Conservation (phyloP, 768 basidiomycete species). For the Tylopilus intermedius region DNA sequence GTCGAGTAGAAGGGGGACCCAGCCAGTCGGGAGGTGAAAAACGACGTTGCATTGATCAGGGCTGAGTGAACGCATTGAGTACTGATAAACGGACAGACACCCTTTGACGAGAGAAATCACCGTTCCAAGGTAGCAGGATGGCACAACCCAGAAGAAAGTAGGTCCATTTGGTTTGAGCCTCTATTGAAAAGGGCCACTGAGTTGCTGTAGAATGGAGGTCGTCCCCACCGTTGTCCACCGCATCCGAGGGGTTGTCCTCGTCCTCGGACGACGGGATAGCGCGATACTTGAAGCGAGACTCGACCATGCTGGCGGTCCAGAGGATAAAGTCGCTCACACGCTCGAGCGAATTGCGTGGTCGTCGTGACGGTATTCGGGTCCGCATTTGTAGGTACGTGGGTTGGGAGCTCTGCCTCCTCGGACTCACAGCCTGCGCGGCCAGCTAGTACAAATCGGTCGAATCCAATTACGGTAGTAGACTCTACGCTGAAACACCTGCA, state of each 20-base stretch:
- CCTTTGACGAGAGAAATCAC: constrained; percentile 37
- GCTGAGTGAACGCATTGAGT: constrained; percentile 40
- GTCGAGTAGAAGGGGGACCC: constrained; percentile 52
- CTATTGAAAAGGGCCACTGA: constrained; percentile 25
- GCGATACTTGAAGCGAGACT: constrained; percentile 13
- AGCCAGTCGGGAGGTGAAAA: constrained; percentile 67
- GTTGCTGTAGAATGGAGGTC: constrained; percentile 4
- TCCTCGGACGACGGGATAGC: constrained; percentile 21
- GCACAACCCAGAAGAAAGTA: constrained; percentile 75
- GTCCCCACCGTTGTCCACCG: constrained; percentile 1
- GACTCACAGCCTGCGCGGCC: not conserved
- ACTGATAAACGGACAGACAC: not conserved
- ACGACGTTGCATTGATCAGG: constrained; percentile 81
- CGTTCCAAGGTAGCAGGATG: constrained; percentile 85
- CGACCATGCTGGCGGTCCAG: constrained; percentile 6
- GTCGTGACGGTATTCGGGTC: not conserved
- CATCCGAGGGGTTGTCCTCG: not conserved
- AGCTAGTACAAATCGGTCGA: constrained; percentile 2
- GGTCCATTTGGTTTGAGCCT: constrained; percentile 53
- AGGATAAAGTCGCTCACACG: not conserved
- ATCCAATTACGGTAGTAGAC: not conserved
- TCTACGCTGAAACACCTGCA: too few species aligned
- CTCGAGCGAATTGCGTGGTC: not conserved
- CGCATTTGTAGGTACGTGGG: not conserved
- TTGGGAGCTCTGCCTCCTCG: not conserved